Conservation (phyloP, 1,284 basidiomycete species). For the Boletus calvinii region DNA sequence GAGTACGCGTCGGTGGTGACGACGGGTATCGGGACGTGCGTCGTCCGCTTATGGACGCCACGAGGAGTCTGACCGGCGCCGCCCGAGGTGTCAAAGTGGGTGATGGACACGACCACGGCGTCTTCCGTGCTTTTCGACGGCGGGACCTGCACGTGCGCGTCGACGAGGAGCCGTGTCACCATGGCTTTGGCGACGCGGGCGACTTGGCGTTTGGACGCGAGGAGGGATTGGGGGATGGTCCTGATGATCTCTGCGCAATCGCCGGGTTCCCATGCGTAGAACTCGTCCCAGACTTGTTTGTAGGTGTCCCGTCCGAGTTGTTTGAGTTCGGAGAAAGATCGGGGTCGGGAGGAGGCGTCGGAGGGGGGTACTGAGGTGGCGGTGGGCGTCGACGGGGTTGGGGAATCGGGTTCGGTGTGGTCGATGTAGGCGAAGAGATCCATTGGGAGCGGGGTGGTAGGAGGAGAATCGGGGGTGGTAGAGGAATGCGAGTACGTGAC, state of each 20-base stretch:
- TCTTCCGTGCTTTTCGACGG: not conserved
- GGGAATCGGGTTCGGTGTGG: conserved; percentile 24
- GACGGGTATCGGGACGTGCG: conserved; percentile 12
- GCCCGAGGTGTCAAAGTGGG: not conserved
- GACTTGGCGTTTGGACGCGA: conserved; percentile 9
- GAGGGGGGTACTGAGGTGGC: not conserved
- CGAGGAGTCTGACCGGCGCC: not conserved
- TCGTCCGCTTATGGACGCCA: not conserved
- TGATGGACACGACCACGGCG: conserved; percentile 9
- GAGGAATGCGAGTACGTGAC: not conserved
- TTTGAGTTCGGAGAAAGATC: conserved; percentile 11
- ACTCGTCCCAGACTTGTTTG: conserved; percentile 35
- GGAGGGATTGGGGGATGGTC: conserved; percentile 2
- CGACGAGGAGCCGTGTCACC: conserved; percentile 8
- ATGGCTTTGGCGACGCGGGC: conserved; percentile 15
- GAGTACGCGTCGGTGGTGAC: conserved; percentile 18
- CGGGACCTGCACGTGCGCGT: not conserved
- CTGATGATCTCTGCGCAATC: conserved; percentile 20
- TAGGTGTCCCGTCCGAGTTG: conserved; percentile 23
- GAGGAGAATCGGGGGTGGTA: not conserved
- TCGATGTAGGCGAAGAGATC: conserved; percentile 20
- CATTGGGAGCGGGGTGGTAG: conserved; percentile 5
- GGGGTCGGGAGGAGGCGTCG: not conserved
- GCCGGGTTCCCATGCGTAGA: conserved; percentile 37
- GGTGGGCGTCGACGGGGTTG: conserved; percentile 4